These are phyloP conservation scores for Teratosphaeriaceae sp. DNA, from an alignment of 2,329 filamentous ascomycete species.

Conservation along the genomic window DNA sequence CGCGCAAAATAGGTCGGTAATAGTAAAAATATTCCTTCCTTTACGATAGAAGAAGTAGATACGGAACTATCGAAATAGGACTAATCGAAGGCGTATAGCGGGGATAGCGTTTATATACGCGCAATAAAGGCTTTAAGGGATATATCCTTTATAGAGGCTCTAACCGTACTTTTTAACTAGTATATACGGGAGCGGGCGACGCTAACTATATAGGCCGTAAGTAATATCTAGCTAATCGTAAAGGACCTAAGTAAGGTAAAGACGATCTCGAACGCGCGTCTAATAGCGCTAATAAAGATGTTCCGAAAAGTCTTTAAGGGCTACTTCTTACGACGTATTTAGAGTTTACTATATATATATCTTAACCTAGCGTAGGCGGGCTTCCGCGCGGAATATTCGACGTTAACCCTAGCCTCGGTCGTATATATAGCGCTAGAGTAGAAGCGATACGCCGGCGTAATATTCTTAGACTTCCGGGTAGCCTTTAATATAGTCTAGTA, in stretches of 20 bases:
- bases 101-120: background rate
- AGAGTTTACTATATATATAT: background rate
- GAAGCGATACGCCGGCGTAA: background rate
- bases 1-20: background rate
- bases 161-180: background rate
- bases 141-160: background rate
- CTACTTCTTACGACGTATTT: background rate
- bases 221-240: background rate
- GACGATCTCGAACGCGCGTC: background rate
- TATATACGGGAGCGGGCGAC: background rate
- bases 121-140: background rate
- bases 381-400: background rate
- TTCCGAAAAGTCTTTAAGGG: background rate
- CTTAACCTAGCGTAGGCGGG: background rate
- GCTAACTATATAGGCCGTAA: background rate
- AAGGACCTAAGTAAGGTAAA: background rate
- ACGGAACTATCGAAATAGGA: background rate
- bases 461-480: background rate
- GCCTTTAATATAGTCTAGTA: background rate
- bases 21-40: background rate
- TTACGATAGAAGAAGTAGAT: background rate
- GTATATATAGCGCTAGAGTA: background rate
- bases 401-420: background rate
- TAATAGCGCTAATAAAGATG: background rate
- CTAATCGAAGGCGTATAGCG: background rate